Percentiles rank a stretch among this genome's conserved stretches.
Evolutionary conservation across 176 grass and related monocot genomes (phyloP).

Genomic region (Zea luxurians): DNA sequence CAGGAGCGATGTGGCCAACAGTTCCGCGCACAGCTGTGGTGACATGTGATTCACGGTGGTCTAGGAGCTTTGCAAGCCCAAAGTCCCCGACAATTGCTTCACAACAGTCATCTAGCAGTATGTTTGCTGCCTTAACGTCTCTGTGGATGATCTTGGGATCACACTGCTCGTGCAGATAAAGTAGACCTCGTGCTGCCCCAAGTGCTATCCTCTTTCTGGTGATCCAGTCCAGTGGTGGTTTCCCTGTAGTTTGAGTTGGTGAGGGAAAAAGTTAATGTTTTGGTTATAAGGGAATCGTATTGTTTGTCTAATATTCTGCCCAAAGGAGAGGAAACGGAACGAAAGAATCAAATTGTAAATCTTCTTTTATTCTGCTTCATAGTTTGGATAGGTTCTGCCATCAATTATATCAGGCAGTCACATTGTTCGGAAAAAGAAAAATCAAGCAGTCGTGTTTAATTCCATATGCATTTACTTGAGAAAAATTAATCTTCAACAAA

Average conservation of each 20-base stretch:
- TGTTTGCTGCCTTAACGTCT: conserved; percentile 86
- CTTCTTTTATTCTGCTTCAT: background rate
- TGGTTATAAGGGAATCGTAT: conserved; percentile 28
- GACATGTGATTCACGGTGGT: conserved; percentile 80
- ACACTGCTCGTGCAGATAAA: conserved; percentile 89
- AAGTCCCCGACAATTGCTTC: conserved; percentile 85
- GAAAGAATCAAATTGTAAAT: conserved; percentile 7
- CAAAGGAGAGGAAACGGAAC: background rate
- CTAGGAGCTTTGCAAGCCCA: conserved; percentile 82
- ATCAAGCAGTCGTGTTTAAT: background rate
- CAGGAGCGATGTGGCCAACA: conserved; percentile 82
- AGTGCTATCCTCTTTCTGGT: conserved; percentile 80
- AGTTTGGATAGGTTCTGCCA: background rate
- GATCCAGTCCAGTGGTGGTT: conserved; percentile 76
- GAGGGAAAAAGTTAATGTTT: conserved; percentile 30
- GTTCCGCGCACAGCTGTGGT: conserved; percentile 83
- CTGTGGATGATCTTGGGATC: conserved; percentile 93
- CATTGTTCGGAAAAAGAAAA: background rate
- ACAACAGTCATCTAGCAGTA: conserved; percentile 68
- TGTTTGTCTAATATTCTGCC: background rate
- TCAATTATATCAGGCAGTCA: conserved; percentile 2
- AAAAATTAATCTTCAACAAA: background rate
- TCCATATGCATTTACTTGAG: conserved; percentile 9
- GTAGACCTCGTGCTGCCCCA: conserved; percentile 71
- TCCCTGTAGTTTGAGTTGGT: conserved; percentile 43